These are phyloP conservation scores for Leccinum griseonigrum DNA, from an alignment of 1,284 basidiomycete species.

Conservation along the genomic window DNA sequence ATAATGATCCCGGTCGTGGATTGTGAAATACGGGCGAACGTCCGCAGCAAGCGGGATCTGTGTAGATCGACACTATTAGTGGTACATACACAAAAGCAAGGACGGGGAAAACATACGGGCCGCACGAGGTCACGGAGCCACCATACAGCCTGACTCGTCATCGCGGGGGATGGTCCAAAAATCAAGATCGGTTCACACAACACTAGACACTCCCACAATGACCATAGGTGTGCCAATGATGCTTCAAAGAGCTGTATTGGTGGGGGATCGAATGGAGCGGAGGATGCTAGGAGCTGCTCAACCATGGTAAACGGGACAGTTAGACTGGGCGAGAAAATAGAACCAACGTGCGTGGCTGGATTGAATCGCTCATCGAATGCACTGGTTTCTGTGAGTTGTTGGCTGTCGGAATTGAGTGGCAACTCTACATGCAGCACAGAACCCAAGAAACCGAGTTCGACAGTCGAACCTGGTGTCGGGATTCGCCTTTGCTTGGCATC, in stretches of 20 bases:
- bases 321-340: not conserved
- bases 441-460: constrained; percentile 82
- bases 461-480: constrained; percentile 56
- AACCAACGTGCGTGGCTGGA: constrained; percentile 44
- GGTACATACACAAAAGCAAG: not conserved
- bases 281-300: constrained; percentile 73
- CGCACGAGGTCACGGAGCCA: constrained; percentile 88
- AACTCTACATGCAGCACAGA: constrained; percentile 71
- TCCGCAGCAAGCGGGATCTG: constrained; percentile 86
- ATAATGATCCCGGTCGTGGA: constrained; percentile 87
- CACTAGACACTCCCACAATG: constrained; percentile 90
- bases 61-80: not conserved
- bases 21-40: constrained; percentile 92
- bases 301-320: not conserved
- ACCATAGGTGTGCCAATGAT: constrained; percentile 81
- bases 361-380: constrained; percentile 48
- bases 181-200: constrained; percentile 88
- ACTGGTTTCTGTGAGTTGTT: constrained; percentile 62
- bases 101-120: constrained; percentile 54
- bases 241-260: constrained; percentile 75
- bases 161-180: constrained; percentile 77
- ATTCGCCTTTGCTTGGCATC: constrained; percentile 66
- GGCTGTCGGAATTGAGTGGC: constrained; percentile 67
- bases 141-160: constrained; percentile 85
- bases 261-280: constrained; percentile 65